phyloP scores from a whole-genome alignment of 2,329 filamentous ascomycete species.

The Colletotrichum camelliae region DNA sequence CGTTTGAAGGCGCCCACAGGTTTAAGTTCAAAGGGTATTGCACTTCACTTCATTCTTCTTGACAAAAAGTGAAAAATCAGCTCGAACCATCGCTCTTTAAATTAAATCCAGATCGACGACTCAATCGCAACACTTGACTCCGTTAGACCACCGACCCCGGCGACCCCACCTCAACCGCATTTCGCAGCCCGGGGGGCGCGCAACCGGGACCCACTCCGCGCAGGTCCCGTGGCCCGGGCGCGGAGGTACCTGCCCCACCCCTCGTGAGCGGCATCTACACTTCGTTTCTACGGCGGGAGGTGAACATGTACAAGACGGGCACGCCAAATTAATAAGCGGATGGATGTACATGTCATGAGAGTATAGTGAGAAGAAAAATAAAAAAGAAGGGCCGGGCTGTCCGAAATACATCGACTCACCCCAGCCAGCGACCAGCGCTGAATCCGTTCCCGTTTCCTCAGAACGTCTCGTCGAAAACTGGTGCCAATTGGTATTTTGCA shows the following conservation, averaged over 20 bases:
- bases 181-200: background rate
- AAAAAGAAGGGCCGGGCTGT: background rate
- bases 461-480: background rate
- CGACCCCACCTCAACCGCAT: background rate
- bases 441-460: background rate
- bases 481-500: background rate
- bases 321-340: rapidly evolving
- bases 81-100: rapidly evolving
- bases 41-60: no score
- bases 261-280: background rate
- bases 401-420: background rate
- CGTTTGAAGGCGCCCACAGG: no score
- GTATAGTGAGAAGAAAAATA: rapidly evolving
- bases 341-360: background rate
- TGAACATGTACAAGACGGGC: background rate
- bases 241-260: background rate
- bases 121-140: background rate
- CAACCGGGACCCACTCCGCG: background rate
- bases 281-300: background rate
- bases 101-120: rapidly evolving
- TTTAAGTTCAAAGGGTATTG: no score
- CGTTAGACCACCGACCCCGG: background rate
- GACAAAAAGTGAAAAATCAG: no score
- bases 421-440: background rate
- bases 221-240: background rate